Percentiles rank a stretch among this genome's conserved stretches.
phyloP scores from a whole-genome alignment of 768 basidiomycete genomes.

The Tylopilus vinaceipallidus region DNA sequence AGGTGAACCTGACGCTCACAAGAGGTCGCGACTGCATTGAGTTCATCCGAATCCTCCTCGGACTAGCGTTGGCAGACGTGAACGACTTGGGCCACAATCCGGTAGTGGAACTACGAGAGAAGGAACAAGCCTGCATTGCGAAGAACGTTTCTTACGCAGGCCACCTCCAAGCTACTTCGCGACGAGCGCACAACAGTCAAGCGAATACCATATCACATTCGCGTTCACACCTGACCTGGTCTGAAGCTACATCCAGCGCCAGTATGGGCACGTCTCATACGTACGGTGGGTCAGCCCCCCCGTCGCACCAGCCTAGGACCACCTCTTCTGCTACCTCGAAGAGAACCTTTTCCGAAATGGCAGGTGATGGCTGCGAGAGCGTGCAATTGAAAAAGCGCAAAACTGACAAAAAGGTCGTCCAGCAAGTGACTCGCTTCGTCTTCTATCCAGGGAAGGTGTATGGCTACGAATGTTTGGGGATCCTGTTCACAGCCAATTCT shows the following conservation, averaged over 20 bases:
- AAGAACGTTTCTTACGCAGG: not conserved
- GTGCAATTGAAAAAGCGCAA: not conserved
- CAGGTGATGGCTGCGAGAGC: not conserved
- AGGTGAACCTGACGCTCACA: conserved; percentile 1
- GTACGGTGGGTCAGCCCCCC: conserved; percentile 5
- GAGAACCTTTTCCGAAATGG: not conserved
- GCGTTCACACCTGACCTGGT: no score
- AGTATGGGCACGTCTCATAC: not conserved
- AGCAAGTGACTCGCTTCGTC: not conserved
- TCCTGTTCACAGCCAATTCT: conserved; percentile 9
- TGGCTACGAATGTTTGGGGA: not conserved
- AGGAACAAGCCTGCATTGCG: not conserved
- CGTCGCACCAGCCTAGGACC: not conserved
- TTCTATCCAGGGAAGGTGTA: conserved; percentile 6
- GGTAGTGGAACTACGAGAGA: not conserved
- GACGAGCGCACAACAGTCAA: no score
- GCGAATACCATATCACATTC: no score
- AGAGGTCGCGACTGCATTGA: conserved; percentile 9
- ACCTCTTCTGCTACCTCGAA: not conserved
- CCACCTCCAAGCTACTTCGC: no score
- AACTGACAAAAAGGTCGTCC: not conserved
- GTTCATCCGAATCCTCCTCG: conserved; percentile 10
- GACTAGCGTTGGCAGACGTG: conserved; percentile 2
- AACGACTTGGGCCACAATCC: conserved; percentile 8
- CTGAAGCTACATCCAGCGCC: not conserved